Evolutionary conservation across 805 yeast species (phyloP).

Genomic region (Lachancea thermotolerans): DNA sequence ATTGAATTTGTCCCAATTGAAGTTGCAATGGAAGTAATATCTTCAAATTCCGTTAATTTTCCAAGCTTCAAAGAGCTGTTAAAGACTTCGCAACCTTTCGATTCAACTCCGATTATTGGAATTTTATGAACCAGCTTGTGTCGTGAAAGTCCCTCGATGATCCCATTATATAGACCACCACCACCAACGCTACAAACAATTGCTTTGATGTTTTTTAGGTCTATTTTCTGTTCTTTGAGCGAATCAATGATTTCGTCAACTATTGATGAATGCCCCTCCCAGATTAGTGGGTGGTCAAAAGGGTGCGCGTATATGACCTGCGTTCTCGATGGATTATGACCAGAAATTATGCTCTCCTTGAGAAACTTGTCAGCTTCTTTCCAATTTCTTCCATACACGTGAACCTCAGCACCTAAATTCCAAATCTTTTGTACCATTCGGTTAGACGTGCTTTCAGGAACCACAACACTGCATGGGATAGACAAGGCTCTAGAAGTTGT

Average conservation of each 20-base stretch:
- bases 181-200: constrained; percentile 53
- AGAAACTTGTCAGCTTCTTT: constrained; percentile 46
- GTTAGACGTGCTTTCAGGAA: constrained; percentile 44
- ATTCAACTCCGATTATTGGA: constrained; percentile 48
- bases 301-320: constrained; percentile 49
- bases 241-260: constrained; percentile 38
- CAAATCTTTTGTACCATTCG: constrained; percentile 37
- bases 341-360: constrained; percentile 25
- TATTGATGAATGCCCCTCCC: constrained; percentile 49
- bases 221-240: constrained; percentile 18
- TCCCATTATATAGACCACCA: constrained; percentile 51
- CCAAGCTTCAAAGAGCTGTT: constrained; percentile 43
- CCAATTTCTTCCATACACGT: constrained; percentile 40
- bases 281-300: constrained; percentile 42
- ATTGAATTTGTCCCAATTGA: constrained; percentile 59
- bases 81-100: constrained; percentile 57
- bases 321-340: background rate
- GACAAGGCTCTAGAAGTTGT: constrained; percentile 36
- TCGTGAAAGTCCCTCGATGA: constrained; percentile 38
- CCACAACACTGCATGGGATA: constrained; percentile 47
- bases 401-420: constrained; percentile 42
- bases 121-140: constrained; percentile 31
- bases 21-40: constrained; percentile 51
- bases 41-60: constrained; percentile 37
- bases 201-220: constrained; percentile 33